Evolutionary conservation across 2,329 filamentous ascomycete genomes (phyloP).

Genomic region (Cryoendolithus antarcticus): DNA sequence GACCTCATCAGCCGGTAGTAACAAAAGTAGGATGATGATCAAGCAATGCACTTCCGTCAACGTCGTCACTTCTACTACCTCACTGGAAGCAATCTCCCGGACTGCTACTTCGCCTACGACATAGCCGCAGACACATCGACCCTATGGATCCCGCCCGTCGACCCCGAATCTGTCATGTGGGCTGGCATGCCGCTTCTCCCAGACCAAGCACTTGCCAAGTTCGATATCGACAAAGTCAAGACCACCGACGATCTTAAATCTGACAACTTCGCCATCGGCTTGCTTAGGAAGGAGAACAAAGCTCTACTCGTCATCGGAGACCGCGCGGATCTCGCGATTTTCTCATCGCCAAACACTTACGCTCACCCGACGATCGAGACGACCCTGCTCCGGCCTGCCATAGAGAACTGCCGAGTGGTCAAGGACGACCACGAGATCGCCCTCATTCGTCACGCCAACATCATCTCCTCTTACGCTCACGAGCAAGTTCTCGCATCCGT

Average conservation of each 20-base stretch:
- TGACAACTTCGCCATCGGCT: constrained; percentile 46
- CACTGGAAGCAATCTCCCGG: constrained; percentile 70
- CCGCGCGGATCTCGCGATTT: constrained; percentile 43
- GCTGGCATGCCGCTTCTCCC: constrained; percentile 70
- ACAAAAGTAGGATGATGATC: constrained; percentile 60
- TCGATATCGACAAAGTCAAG: constrained; percentile 44
- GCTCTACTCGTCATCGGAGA: constrained; percentile 66
- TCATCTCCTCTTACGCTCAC: constrained; percentile 68
- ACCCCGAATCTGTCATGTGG: constrained; percentile 89
- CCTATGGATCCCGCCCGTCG: constrained; percentile 82
- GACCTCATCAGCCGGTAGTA: too few species aligned
- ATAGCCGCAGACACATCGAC: constrained; percentile 61
- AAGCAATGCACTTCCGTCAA: constrained; percentile 60
- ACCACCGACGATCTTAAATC: constrained; percentile 55
- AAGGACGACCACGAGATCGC: constrained; percentile 79
- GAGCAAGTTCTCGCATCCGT: constrained; percentile 54
- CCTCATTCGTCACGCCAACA: constrained; percentile 70
- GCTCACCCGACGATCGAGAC: constrained; percentile 55
- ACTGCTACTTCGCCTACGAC: constrained; percentile 75
- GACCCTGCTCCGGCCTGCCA: constrained; percentile 45
- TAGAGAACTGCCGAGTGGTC: constrained; percentile 68
- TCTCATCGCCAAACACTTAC: constrained; percentile 43
- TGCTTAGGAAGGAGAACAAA: constrained; percentile 21
- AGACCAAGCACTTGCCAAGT: constrained; percentile 55
- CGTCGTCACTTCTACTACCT: constrained; percentile 84